Conservation (phyloP, 2,329 filamentous ascomycete species). For the Fusarium sp. region DNA sequence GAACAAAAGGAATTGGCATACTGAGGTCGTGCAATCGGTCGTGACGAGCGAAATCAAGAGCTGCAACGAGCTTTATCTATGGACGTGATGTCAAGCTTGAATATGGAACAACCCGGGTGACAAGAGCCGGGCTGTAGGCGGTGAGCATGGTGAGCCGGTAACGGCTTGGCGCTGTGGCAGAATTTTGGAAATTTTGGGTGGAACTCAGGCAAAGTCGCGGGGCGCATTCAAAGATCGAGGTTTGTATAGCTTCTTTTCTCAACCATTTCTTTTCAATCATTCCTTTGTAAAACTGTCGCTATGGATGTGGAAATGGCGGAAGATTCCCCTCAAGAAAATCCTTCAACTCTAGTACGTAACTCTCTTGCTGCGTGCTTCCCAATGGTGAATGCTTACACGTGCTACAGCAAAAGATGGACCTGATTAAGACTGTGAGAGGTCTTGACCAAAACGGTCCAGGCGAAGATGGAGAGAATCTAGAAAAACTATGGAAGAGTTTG, state of each 20-base stretch:
- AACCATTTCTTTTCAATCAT: slow-evolving; percentile 12
- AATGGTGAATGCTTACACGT: slow-evolving; percentile 33
- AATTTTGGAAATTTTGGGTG: slow-evolving; percentile 58
- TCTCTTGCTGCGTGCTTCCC: neutral
- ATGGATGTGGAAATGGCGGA: slow-evolving; percentile 42
- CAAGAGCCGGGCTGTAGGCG: slow-evolving; percentile 55
- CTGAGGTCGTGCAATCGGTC: slow-evolving; percentile 37
- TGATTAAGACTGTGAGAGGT: slow-evolving; percentile 64
- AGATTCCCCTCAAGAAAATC: neutral
- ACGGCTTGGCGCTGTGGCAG: slow-evolving; percentile 52
- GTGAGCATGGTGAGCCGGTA: slow-evolving; percentile 48
- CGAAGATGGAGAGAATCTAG: slow-evolving; percentile 58
- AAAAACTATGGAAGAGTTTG: slow-evolving; percentile 61
- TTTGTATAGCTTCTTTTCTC: slow-evolving; percentile 28
- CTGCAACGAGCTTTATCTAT: slow-evolving; percentile 45
- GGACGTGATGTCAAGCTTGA: slow-evolving; percentile 51
- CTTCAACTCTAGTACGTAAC: slow-evolving; percentile 28
- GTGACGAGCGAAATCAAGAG: slow-evolving; percentile 40
- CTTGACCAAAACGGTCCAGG: slow-evolving; percentile 63
- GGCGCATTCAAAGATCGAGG: slow-evolving; percentile 35
- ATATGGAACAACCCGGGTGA: slow-evolving; percentile 50
- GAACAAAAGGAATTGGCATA: slow-evolving; percentile 37
- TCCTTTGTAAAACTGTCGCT: slow-evolving; percentile 4
- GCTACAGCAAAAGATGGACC: slow-evolving; percentile 49
- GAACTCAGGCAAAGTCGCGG: slow-evolving; percentile 40